Evolutionary conservation across 2,329 filamentous ascomycete species (phyloP).

Genomic region (Akanthomyces muscarius): DNA sequence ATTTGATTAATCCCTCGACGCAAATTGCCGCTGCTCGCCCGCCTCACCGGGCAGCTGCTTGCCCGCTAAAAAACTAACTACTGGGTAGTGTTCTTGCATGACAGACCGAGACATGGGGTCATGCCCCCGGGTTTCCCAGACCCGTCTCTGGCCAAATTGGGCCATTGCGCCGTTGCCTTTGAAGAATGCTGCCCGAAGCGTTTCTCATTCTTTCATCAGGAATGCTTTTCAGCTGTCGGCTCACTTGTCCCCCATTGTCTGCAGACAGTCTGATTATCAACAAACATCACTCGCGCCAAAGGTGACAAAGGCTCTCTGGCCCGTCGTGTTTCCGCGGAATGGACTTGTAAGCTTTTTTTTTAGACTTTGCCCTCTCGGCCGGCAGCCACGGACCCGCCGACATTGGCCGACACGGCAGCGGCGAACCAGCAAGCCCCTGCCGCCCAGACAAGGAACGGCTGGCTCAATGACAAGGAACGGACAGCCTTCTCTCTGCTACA

Average conservation of each 20-base stretch:
- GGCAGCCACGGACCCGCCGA: constrained; percentile 1
- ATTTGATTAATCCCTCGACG: background rate
- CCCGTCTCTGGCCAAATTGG: background rate
- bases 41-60: background rate
- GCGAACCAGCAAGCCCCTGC: background rate
- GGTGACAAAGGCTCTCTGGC: no score
- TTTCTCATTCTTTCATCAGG: background rate
- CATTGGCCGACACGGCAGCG: background rate
- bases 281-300: no score
- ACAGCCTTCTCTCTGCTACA: background rate
- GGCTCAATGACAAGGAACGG: background rate
- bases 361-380: constrained; percentile 7
- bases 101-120: background rate
- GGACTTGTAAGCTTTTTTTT: background rate
- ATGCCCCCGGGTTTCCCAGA: background rate
- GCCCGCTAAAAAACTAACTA: background rate
- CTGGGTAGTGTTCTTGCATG: background rate
- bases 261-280: no score
- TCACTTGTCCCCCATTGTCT: background rate
- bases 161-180: background rate
- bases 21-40: background rate
- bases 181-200: background rate
- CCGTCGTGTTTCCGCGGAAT: background rate
- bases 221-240: background rate
- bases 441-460: background rate